Conservation (phyloP, 768 basidiomycete species). For the Phylloporus sp. region DNA sequence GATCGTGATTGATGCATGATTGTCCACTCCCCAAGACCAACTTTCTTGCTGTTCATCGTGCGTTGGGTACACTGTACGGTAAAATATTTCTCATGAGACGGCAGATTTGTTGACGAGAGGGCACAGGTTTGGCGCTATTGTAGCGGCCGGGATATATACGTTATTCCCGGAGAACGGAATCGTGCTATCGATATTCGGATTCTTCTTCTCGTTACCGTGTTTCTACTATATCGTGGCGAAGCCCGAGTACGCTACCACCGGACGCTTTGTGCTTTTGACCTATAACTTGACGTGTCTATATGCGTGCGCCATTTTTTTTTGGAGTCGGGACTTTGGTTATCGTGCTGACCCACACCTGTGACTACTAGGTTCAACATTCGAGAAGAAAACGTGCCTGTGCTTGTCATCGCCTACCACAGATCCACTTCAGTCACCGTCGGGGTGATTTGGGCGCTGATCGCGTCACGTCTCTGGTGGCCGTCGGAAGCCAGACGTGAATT, state of each 20-base stretch:
- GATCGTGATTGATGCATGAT: constrained; percentile 11
- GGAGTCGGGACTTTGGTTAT: not conserved
- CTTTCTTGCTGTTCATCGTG: constrained; percentile 74
- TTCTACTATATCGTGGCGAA: constrained; percentile 84
- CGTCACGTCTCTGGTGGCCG: constrained; percentile 94
- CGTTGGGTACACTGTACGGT: constrained; percentile 78
- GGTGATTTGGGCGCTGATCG: constrained; percentile 83
- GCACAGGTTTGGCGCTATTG: constrained; percentile 67
- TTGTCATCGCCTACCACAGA: constrained; percentile 70
- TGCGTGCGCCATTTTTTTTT: constrained; percentile 45
- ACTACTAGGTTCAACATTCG: constrained; percentile 88
- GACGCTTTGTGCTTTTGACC: constrained; percentile 77
- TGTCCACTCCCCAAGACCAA: constrained; percentile 60
- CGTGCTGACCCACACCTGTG: not conserved
- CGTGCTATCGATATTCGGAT: constrained; percentile 76
- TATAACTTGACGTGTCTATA: constrained; percentile 85
- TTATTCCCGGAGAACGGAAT: constrained; percentile 72
- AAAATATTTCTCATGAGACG: not conserved
- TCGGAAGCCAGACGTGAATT: constrained; percentile 88
- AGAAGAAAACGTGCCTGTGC: constrained; percentile 53
- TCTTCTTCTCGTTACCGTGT: constrained; percentile 88
- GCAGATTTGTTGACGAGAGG: constrained; percentile 7
- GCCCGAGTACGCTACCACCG: constrained; percentile 69
- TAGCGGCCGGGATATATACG: constrained; percentile 68
- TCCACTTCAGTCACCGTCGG: constrained; percentile 78